Evolutionary conservation across 176 grass and related monocot genomes (phyloP).

Genomic region (Dactylis glomerata): DNA sequence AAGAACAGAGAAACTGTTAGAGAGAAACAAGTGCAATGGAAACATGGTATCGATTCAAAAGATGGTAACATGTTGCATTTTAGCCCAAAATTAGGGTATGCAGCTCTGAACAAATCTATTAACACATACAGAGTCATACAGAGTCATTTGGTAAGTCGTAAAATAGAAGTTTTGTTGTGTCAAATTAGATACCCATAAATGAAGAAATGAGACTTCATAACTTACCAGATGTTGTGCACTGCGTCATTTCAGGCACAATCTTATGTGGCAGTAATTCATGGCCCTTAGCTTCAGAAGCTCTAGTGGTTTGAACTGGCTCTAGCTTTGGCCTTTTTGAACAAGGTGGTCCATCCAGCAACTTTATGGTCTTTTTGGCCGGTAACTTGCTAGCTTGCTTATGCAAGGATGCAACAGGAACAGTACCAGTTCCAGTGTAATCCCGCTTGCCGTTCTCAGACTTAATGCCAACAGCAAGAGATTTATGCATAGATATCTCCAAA

Average conservation of each 20-base stretch:
- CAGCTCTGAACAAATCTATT: neutral
- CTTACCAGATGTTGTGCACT: slow-evolving; percentile 41
- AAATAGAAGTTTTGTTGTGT: slow-evolving; percentile 9
- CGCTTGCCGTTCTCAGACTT: slow-evolving; percentile 56
- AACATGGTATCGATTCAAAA: slow-evolving; percentile 4
- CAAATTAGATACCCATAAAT: slow-evolving; percentile 13
- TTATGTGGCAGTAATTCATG: slow-evolving; percentile 42
- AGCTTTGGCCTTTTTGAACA: slow-evolving; percentile 77
- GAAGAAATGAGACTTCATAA: slow-evolving; percentile 12
- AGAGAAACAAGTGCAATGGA: neutral
- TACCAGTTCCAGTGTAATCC: slow-evolving; percentile 50
- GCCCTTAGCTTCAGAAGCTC: slow-evolving; percentile 44
- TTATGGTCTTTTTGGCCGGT: slow-evolving; percentile 63
- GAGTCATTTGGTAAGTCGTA: neutral
- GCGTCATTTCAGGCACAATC: slow-evolving; percentile 44
- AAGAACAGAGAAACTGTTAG: neutral
- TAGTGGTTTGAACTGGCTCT: slow-evolving; percentile 46
- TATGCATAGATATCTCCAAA: slow-evolving; percentile 42
- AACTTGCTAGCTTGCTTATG: slow-evolving; percentile 60
- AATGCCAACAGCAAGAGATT: slow-evolving; percentile 46
- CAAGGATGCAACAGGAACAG: slow-evolving; percentile 44
- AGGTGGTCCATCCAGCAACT: slow-evolving; percentile 55
- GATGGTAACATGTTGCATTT: slow-evolving; percentile 14
- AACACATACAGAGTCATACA: neutral
- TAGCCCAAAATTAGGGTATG: neutral